Percentiles rank a stretch among this genome's conserved stretches.
phyloP scores from a whole-genome alignment of 164 flowering plant species.

The Tetracentron sinense region DNA sequence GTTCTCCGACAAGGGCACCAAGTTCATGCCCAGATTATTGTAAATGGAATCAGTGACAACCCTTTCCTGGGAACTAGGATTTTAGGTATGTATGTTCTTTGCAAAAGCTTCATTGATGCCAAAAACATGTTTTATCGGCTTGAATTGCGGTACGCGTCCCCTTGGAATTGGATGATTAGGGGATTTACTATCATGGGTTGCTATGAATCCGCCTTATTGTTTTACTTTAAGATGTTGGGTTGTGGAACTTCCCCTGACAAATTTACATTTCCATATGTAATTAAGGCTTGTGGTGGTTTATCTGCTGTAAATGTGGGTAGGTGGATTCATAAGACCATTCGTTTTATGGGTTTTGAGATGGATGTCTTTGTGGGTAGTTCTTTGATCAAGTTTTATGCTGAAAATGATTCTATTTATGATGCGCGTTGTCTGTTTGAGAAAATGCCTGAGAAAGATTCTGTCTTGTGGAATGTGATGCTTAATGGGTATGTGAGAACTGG shows the following conservation, averaged over 20 bases:
- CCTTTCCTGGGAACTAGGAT: constrained; percentile 39
- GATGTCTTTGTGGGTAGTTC: constrained; percentile 74
- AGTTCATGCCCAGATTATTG: constrained; percentile 58
- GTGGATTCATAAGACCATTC: constrained; percentile 41
- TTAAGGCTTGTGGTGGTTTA: constrained; percentile 71
- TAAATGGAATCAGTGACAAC: constrained; percentile 38
- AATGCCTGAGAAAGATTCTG: constrained; percentile 54
- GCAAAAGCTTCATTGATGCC: constrained; percentile 46
- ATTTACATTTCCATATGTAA: constrained; percentile 68
- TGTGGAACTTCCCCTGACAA: constrained; percentile 60
- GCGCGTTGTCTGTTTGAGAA: constrained; percentile 63
- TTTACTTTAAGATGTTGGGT: constrained; percentile 77
- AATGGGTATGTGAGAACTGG: constrained; percentile 52
- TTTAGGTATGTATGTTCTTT: constrained; percentile 63
- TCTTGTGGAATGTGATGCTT: constrained; percentile 86
- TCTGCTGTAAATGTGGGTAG: constrained; percentile 38
- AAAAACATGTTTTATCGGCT: constrained; percentile 39
- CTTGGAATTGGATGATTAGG: constrained; percentile 94
- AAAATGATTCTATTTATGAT: constrained; percentile 41
- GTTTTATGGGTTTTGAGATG: constrained; percentile 41
- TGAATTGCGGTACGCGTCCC: constrained; percentile 32
- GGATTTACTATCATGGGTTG: constrained; percentile 51
- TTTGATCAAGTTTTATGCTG: constrained; percentile 65
- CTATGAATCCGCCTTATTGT: constrained; percentile 50
- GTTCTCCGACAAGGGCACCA: constrained; percentile 41